These are phyloP conservation scores for Zygotorulaspora sp. DNA, from an alignment of 805 yeast genomes.

Conservation along the genomic window DNA sequence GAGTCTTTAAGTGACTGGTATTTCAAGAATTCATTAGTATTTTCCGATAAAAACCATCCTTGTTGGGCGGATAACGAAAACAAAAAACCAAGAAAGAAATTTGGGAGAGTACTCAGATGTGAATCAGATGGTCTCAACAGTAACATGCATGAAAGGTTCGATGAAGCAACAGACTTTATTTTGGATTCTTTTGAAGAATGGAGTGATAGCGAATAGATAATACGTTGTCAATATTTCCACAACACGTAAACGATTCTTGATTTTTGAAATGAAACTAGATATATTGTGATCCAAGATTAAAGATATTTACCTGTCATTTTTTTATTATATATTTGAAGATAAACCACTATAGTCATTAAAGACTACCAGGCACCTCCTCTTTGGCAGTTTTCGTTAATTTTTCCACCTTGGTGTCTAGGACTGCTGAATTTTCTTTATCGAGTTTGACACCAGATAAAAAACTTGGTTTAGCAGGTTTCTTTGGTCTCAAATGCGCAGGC, in stretches of 20 bases:
- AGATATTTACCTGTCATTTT: too few relatives aligned
- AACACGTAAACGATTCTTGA: too few relatives aligned
- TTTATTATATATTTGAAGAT: too few relatives aligned
- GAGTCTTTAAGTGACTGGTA: constrained; percentile 91
- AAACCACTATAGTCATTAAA: too few relatives aligned
- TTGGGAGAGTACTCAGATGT: constrained; percentile 80
- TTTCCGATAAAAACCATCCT: constrained; percentile 67
- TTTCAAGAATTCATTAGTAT: constrained; percentile 76
- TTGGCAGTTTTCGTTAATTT: constrained; percentile 54
- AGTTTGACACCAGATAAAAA: constrained; percentile 35
- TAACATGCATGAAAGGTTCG: constrained; percentile 73
- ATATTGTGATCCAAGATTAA: too few relatives aligned
- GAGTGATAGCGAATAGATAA: constrained; percentile 42
- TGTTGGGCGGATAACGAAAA: constrained; percentile 66
- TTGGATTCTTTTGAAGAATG: constrained; percentile 72
- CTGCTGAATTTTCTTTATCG: constrained; percentile 15
- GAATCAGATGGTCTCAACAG: constrained; percentile 69
- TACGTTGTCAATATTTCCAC: too few relatives aligned
- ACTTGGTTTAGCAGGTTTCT: constrained; percentile 47
- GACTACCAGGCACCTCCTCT: constrained; percentile 55
- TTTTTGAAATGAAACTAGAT: too few relatives aligned
- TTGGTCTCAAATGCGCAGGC: constrained; percentile 40
- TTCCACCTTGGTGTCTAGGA: constrained; percentile 46
- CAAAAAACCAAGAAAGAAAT: constrained; percentile 83
- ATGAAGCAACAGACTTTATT: constrained; percentile 81